Percentiles rank a stretch among this genome's conserved stretches.
These are phyloP conservation scores for Phytophthora capsici DNA, from an alignment of 352 stramenopile genomes.

Conservation along the genomic window DNA sequence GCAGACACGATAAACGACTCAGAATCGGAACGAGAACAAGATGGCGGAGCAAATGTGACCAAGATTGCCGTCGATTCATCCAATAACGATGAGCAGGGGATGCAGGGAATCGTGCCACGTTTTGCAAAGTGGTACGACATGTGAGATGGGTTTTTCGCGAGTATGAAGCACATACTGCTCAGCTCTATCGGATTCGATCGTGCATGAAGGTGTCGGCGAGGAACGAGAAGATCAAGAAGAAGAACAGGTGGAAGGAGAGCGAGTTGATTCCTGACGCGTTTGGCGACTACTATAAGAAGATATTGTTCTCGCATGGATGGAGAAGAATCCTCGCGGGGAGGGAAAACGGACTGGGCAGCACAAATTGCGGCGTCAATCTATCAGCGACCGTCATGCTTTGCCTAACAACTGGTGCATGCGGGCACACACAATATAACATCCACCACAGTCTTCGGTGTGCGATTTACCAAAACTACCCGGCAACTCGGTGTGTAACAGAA, in stretches of 20 bases:
- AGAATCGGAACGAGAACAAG: too few relatives aligned
- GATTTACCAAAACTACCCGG: background rate
- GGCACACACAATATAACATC: constrained; percentile 4
- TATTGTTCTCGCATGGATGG: constrained; percentile 4
- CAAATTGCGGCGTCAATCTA: background rate
- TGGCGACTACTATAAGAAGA: constrained; percentile 8
- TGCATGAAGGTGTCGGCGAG: background rate
- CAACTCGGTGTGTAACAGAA: background rate
- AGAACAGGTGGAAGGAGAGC: constrained; percentile 2
- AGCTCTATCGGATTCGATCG: background rate
- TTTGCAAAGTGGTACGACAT: too few relatives aligned
- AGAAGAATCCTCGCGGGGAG: background rate
- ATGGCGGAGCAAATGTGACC: too few relatives aligned
- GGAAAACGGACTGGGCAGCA: background rate
- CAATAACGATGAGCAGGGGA: too few relatives aligned
- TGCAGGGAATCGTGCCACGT: too few relatives aligned
- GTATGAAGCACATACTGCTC: constrained; percentile 1
- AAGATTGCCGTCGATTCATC: constrained; percentile 2
- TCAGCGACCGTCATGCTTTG: background rate
- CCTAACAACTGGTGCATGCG: background rate
- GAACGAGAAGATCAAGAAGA: background rate
- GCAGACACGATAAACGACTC: too few relatives aligned
- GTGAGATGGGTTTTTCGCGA: background rate
- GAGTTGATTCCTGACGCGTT: constrained; percentile 3
- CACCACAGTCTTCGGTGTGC: background rate